phyloP scores from a whole-genome alignment of 1,284 basidiomycete genomes.

The Naganishia cerealis region DNA sequence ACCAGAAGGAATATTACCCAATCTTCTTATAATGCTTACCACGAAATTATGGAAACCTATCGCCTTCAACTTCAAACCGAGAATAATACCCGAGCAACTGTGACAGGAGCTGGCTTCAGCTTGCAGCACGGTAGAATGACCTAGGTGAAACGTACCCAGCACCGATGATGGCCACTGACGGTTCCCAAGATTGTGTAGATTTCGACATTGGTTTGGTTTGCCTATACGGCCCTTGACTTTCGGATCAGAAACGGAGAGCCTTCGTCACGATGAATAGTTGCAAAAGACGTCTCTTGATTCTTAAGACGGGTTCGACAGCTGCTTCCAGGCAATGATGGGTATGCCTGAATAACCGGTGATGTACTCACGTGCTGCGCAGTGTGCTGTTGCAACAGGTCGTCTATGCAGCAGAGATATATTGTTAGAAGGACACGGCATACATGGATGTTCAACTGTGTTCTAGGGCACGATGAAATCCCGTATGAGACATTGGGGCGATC shows the following conservation, averaged over 20 bases:
- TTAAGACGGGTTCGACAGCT: not conserved
- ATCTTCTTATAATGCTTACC: slow-evolving; percentile 27
- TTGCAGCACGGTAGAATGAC: not conserved
- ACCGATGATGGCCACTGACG: slow-evolving; percentile 39
- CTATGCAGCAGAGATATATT: slow-evolving; percentile 2
- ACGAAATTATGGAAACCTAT: slow-evolving; percentile 39
- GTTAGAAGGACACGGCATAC: not conserved
- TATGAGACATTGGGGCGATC: slow-evolving; percentile 9
- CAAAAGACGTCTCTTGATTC: not conserved
- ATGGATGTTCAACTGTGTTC: slow-evolving; percentile 8
- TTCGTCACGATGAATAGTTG: not conserved
- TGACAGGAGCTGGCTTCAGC: not conserved
- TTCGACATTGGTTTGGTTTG: slow-evolving; percentile 9
- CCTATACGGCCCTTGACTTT: not conserved
- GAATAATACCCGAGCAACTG: slow-evolving; percentile 39
- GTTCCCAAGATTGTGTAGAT: slow-evolving; percentile 9
- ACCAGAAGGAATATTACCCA: not conserved
- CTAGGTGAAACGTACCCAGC: slow-evolving; percentile 37
- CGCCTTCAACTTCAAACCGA: slow-evolving; percentile 37
- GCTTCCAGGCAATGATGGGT: slow-evolving; percentile 4
- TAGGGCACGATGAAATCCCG: slow-evolving; percentile 2
- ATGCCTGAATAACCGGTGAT: slow-evolving; percentile 4
- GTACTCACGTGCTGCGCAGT: not conserved
- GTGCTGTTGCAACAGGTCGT: not conserved
- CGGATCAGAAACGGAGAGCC: not conserved